phyloP scores from a whole-genome alignment of 2,329 filamentous ascomycete genomes.

The Alternaria ventricosa region DNA sequence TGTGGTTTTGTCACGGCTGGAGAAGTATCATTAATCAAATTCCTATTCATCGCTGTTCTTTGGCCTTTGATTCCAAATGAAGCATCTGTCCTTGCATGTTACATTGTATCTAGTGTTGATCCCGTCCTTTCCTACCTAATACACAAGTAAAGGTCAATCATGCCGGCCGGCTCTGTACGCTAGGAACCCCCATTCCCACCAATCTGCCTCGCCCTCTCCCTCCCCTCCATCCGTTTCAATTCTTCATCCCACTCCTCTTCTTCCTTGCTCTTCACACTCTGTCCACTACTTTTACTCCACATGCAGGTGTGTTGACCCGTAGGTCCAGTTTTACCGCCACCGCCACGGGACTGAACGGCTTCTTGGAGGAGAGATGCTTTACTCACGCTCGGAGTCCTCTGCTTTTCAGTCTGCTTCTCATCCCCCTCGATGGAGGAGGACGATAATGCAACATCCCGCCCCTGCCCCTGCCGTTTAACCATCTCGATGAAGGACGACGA shows the following conservation, averaged over 20 bases:
- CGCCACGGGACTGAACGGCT: neutral
- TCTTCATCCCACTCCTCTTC: constrained; percentile 16
- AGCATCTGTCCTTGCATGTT: no score
- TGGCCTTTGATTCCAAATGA: no score
- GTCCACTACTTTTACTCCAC: neutral
- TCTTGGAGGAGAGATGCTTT: neutral
- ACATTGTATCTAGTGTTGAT: no score
- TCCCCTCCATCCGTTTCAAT: constrained; percentile 14
- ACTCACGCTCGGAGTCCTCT: neutral
- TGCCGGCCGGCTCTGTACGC: no score
- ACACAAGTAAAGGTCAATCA: no score
- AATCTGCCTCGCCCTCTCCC: constrained; percentile 13
- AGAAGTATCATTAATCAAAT: no score
- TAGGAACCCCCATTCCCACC: no score
- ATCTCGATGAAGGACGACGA: neutral
- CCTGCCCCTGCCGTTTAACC: neutral
- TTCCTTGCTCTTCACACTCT: neutral
- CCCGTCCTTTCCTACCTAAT: no score
- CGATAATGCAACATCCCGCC: no score
- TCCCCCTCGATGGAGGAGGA: neutral
- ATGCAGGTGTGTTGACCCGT: neutral
- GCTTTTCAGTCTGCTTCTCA: neutral
- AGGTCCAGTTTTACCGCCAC: neutral
- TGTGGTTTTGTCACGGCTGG: no score
- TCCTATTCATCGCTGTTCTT: no score